These are phyloP conservation scores for Orbilia javanica DNA, from an alignment of 2,329 filamentous ascomycete species.

Conservation along the genomic window DNA sequence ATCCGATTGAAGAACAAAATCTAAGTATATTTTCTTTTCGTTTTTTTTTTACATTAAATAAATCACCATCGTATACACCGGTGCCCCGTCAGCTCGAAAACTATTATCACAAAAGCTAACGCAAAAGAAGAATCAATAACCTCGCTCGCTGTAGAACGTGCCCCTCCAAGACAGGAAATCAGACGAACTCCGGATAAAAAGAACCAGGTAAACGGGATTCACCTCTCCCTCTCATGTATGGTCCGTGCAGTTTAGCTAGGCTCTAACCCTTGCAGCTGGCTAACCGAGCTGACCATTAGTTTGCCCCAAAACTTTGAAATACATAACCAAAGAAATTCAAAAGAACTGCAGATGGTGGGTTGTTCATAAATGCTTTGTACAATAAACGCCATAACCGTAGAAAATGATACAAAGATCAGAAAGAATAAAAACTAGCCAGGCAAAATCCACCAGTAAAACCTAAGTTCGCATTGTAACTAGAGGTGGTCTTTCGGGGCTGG, in stretches of 20 bases:
- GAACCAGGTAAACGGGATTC: not conserved
- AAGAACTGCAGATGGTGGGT: not conserved
- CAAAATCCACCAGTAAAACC: not conserved
- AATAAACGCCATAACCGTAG: conserved; percentile 35
- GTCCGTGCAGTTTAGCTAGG: not conserved
- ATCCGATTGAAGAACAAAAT: not conserved
- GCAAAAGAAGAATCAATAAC: not conserved
- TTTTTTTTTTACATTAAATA: conserved; percentile 1
- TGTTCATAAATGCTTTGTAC: not conserved
- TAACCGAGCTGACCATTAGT: conserved; percentile 4
- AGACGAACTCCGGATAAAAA: conserved; percentile 46
- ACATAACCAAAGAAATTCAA: not conserved
- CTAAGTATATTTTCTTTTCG: not conserved
- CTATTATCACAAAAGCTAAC: not conserved
- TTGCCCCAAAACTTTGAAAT: not conserved
- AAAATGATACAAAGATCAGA: conserved; percentile 24
- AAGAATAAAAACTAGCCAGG: not conserved
- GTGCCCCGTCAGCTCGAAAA: not conserved
- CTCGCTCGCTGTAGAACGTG: conserved; percentile 2
- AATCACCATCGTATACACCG: not conserved
- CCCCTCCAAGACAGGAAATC: conserved; percentile 6
- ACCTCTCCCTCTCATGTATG: not conserved
- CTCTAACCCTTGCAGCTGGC: conserved; percentile 14
- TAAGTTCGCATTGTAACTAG: not conserved
- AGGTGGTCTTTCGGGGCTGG: not conserved